Evolutionary conservation across 2,329 filamentous ascomycete species (phyloP).

Genomic region (Aspergillus aculeatus): DNA sequence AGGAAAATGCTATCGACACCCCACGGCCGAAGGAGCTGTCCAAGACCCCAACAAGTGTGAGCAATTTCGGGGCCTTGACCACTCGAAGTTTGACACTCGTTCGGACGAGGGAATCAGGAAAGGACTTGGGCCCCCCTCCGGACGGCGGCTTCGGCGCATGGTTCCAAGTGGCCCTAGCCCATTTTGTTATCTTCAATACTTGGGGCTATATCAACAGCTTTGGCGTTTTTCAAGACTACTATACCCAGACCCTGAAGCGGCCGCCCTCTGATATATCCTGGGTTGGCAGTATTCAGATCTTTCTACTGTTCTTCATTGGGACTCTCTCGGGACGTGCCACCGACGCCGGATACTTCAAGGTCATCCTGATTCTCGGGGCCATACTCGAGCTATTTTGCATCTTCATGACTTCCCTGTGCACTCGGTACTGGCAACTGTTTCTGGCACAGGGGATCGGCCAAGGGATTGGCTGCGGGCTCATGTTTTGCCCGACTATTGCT

Average conservation of each 20-base stretch:
- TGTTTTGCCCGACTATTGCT: conserved; percentile 56
- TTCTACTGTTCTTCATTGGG: conserved; percentile 52
- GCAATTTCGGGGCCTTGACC: conserved; percentile 23
- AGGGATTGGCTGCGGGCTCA: conserved; percentile 55
- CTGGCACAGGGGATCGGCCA: conserved; percentile 57
- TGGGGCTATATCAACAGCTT: conserved; percentile 58
- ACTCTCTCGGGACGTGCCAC: conserved; percentile 53
- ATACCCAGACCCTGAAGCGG: conserved; percentile 42
- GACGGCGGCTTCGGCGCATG: conserved; percentile 57
- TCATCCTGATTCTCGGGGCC: conserved; percentile 44
- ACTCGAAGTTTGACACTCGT: conserved; percentile 36
- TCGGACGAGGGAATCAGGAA: conserved; percentile 38
- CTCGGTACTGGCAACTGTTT: conserved; percentile 51
- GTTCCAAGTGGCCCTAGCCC: conserved; percentile 54
- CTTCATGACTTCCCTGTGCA: conserved; percentile 52
- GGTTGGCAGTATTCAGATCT: conserved; percentile 54
- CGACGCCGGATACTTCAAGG: conserved; percentile 53
- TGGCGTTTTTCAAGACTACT: conserved; percentile 57
- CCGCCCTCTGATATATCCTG: conserved; percentile 52
- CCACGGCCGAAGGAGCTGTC: conserved; percentile 18
- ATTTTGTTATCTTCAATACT: conserved; percentile 57
- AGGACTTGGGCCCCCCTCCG: conserved; percentile 40
- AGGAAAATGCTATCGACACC: conserved; percentile 22
- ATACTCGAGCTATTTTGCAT: conserved; percentile 48
- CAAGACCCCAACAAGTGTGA: conserved; percentile 26